Evolutionary conservation across 1,284 basidiomycete genomes (phyloP), one percentile per base, ranked within the genome.

Genomic region (Pterulicium gracile): DNA sequence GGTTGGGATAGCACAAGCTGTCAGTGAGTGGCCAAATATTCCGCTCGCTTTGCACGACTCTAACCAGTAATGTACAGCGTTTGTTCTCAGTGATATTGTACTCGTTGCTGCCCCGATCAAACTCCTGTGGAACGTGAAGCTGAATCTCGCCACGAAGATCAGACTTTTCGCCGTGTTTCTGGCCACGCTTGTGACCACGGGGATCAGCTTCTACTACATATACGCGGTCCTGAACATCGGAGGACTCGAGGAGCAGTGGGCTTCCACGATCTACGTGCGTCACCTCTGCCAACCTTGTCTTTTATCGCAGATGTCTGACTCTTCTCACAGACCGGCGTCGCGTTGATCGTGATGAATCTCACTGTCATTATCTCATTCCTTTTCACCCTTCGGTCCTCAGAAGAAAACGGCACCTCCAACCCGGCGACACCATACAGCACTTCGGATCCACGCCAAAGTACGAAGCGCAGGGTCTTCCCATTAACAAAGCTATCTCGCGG

Each of bases 161-260:
- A 13, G 36, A 39, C 36, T 39, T 17, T 39, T 39, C 36, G 36
- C 36, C 15, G 36, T 39, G 15, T 39, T 39, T 18, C 36, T 39
- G 36, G 36, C 36, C n/a, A 39, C 36, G n/a, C n/a, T 39, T 7
- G 36, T 39, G n/a, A 39, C 36, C n/a, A 39, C 36, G 19, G 36
- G n/a, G 7, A 18, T 39, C 36, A 39, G 36, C 15, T 18, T 39
- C n/a, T 39, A 39, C 15, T 39, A 39, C 36, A 39, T 39, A 13
- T 39, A 39, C 15, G 36, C 36, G 4, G 36, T 39, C 36, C 36
- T 39, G 5, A 7, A 18, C 7, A 39, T 39, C 19, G n/a, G 19
- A 7, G 36, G 36, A 7, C 36, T 39, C 7, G 36, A 39, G 19
- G 36, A 39, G 36, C 36, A 39, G 36, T 39, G 36, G 36, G n/a